phyloP scores from a whole-genome alignment of 2,329 filamentous ascomycete genomes.

The Paraconiothyrium sp. region DNA sequence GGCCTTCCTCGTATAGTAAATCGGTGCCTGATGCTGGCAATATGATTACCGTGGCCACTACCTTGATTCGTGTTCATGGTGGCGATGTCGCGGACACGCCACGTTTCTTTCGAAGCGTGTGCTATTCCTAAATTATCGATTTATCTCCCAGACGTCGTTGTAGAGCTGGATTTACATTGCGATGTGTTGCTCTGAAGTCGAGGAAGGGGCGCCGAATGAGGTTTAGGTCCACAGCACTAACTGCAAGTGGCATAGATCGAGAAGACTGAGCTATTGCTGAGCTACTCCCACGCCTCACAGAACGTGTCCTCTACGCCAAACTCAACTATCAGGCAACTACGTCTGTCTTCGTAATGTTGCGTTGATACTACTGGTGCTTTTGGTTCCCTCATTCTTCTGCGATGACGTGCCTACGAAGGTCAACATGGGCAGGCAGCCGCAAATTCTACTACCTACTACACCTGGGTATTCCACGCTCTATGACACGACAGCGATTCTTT shows the following conservation, averaged over 20 bases:
- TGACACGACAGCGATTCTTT: no score
- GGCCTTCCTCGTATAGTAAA: conserved; percentile 3
- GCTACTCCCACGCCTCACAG: background rate
- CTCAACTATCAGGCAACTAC: background rate
- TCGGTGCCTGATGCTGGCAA: conserved; percentile 5
- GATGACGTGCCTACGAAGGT: no score
- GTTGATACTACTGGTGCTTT: background rate
- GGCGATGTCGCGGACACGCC: background rate
- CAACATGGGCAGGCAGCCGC: no score
- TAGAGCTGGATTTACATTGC: background rate
- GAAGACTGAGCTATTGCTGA: background rate
- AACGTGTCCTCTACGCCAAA: background rate
- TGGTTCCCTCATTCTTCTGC: background rate
- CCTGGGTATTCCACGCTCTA: no score
- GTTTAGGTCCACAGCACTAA: background rate
- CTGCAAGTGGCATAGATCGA: background rate
- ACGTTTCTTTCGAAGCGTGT: background rate
- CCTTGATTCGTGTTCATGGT: background rate
- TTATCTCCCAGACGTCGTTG: background rate
- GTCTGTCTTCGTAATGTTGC: background rate
- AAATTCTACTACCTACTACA: no score
- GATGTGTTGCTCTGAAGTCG: background rate
- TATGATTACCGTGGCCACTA: background rate
- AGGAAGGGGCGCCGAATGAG: background rate
- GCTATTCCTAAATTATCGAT: background rate